These are phyloP conservation scores for Xerocomellus dryophilus DNA, from an alignment of 768 basidiomycete species.

Conservation along the genomic window DNA sequence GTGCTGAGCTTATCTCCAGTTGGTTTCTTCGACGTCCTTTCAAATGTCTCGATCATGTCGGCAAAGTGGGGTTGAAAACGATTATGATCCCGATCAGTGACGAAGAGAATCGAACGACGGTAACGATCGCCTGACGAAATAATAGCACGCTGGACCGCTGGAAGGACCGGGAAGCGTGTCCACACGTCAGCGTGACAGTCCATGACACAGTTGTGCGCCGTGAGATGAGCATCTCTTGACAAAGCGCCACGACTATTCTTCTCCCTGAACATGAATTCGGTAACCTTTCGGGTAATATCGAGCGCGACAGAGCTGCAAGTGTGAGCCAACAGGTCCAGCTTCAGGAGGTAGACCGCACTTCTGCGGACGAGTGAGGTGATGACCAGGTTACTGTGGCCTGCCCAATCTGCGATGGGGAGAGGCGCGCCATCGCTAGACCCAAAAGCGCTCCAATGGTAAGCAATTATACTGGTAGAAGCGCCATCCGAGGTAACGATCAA, in stretches of 20 bases:
- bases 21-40: constrained; percentile 51
- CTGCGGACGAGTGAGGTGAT: constrained; percentile 48
- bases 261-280: constrained; percentile 57
- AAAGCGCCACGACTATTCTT: constrained; percentile 30
- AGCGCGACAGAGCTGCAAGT: constrained; percentile 45
- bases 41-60: constrained; percentile 45
- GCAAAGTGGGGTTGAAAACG: constrained; percentile 42
- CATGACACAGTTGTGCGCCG: constrained; percentile 47
- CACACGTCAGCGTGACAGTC: constrained; percentile 57
- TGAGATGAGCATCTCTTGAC: constrained; percentile 18
- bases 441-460: constrained; percentile 59
- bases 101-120: constrained; percentile 40
- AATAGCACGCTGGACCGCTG: constrained; percentile 46
- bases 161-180: constrained; percentile 57
- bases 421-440: constrained; percentile 47
- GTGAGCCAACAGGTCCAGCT: constrained; percentile 34
- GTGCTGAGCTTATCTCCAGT: constrained; percentile 41
- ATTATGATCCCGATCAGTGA: constrained; percentile 36
- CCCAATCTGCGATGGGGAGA: constrained; percentile 33
- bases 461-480: constrained; percentile 24
- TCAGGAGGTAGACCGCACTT: constrained; percentile 42
- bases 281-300: constrained; percentile 52
- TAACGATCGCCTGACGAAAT: constrained; percentile 34
- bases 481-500: constrained; percentile 31
- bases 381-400: constrained; percentile 23